Base-by-base conservation (phyloP, 1,284 basidiomycete species). In the Trametes sp. region DNA sequence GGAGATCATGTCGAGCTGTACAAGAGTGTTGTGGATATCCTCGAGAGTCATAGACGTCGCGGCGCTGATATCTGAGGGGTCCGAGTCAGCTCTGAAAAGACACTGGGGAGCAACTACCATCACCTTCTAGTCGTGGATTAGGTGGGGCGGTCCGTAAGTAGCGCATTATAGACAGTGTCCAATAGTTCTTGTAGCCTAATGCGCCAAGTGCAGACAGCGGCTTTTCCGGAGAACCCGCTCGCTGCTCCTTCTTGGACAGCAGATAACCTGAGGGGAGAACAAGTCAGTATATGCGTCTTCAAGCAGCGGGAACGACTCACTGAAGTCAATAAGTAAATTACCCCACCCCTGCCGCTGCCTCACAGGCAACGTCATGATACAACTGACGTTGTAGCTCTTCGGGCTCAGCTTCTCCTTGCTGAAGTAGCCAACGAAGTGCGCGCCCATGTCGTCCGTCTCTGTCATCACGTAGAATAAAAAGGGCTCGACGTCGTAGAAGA, bases 401-500 rank as follows among this genome's bases (percentile, higher is more conserved):
- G 93, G 90, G 75, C 94, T 97, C 52, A 94, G 85, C 81, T 99
- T 99, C 84, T 99, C 98, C 78, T 99, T 99, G 77, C 93, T 96
- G 76, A 98, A 99, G 78, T 99, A 99, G 13, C 98, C 98, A 51
- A 99, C 93, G 74, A 99, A 99, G 52, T 94, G 92, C 28, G 95
- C 93, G 7, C 97, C 98, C 45, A 85, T 78, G 52, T 95, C 93
- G 78, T 98, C 94, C 61, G 87, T 84, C 76, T 98, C 94, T 2
- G 96, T 94, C 81, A 98, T 95, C 71, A 99, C 94, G 78, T 99
- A 99, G 80, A 99, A 99, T 33, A 99, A 81, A 79, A 99, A 99
- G 0, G 98, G 98, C 77, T 99, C 98, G 63, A 99, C 98, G 77
- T 99, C 98, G 80, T 99, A 99, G 79, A 99, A 99, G 46, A 99